These are phyloP conservation scores for Plasmodium gonderi DNA, from an alignment of 169 alveolate species.

Conservation along the genomic window DNA sequence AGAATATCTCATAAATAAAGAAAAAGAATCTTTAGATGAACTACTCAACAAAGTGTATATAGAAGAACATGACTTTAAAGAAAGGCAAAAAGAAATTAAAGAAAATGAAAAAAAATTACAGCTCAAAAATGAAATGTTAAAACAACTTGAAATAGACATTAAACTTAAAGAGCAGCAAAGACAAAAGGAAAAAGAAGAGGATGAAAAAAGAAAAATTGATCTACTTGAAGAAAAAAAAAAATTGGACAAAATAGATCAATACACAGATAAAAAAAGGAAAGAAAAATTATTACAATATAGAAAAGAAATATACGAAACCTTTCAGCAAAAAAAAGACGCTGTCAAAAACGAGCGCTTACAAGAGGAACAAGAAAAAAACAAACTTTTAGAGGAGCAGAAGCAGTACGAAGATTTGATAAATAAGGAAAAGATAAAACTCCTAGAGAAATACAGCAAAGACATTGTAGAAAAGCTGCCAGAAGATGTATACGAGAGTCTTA, in stretches of 20 bases:
- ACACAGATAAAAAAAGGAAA: constrained; percentile 65
- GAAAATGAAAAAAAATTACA: constrained; percentile 72
- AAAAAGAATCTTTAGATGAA: constrained; percentile 64
- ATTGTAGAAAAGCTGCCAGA: constrained; percentile 41
- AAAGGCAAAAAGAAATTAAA: constrained; percentile 58
- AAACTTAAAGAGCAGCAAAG: constrained; percentile 44
- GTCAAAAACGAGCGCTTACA: constrained; percentile 56
- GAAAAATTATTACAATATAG: constrained; percentile 63
- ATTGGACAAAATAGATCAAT: constrained; percentile 70
- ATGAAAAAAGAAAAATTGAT: constrained; percentile 68
- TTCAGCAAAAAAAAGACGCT: constrained; percentile 62
- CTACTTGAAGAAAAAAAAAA: constrained; percentile 64
- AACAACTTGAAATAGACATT: constrained; percentile 58
- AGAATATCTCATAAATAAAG: constrained; percentile 66
- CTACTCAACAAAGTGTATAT: constrained; percentile 50
- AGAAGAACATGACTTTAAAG: constrained; percentile 71
- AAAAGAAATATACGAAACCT: constrained; percentile 63
- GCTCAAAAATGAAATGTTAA: constrained; percentile 66
- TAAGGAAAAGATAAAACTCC: constrained; percentile 38
- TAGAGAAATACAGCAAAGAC: constrained; percentile 56
- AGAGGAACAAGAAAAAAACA: constrained; percentile 46
- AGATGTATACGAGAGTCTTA: constrained; percentile 28
- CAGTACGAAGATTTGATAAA: constrained; percentile 50
- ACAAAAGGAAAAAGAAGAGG: constrained; percentile 54
- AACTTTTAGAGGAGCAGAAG: constrained; percentile 54